These are phyloP conservation scores for Nemania serpens DNA, from an alignment of 2,329 filamentous ascomycete genomes.

Conservation along the genomic window DNA sequence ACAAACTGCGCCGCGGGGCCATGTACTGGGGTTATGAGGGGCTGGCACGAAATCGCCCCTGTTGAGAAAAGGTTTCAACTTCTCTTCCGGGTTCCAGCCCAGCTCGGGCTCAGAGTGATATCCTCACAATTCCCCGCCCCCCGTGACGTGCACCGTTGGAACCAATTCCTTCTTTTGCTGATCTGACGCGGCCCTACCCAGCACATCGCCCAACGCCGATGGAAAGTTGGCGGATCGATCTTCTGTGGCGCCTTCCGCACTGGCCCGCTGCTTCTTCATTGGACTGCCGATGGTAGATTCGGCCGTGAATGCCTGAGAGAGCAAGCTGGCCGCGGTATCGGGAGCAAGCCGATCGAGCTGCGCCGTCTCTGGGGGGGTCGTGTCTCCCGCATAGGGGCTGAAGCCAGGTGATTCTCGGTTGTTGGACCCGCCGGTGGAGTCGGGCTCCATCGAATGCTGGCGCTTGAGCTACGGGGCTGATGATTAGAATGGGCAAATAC, in stretches of 20 bases:
- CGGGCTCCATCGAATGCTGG: constrained; percentile 74
- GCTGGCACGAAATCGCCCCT: not conserved
- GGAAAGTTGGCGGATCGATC: constrained; percentile 46
- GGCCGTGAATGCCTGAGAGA: constrained; percentile 50
- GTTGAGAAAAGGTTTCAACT: not conserved
- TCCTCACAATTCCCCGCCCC: constrained; percentile 41
- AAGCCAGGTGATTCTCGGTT: constrained; percentile 53
- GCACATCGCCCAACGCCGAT: constrained; percentile 48
- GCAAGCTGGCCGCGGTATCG: constrained; percentile 45
- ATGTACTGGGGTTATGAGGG: not conserved
- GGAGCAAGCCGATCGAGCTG: constrained; percentile 41
- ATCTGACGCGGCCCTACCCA: constrained; percentile 41
- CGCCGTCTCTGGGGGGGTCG: constrained; percentile 48
- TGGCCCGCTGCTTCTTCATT: constrained; percentile 75
- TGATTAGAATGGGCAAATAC: constrained; percentile 30
- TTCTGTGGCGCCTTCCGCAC: constrained; percentile 55
- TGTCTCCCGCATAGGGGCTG: constrained; percentile 46
- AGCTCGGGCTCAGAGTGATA: not conserved
- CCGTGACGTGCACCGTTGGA: constrained; percentile 29
- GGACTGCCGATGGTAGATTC: constrained; percentile 67
- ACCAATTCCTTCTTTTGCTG: constrained; percentile 30
- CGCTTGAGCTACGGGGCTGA: constrained; percentile 70
- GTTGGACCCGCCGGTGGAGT: constrained; percentile 51
- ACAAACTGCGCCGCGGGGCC: not conserved
- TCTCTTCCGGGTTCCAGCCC: not conserved